Evolutionary conservation across 805 yeast genomes (phyloP).

Genomic region (Wickerhamomyces alni): DNA sequence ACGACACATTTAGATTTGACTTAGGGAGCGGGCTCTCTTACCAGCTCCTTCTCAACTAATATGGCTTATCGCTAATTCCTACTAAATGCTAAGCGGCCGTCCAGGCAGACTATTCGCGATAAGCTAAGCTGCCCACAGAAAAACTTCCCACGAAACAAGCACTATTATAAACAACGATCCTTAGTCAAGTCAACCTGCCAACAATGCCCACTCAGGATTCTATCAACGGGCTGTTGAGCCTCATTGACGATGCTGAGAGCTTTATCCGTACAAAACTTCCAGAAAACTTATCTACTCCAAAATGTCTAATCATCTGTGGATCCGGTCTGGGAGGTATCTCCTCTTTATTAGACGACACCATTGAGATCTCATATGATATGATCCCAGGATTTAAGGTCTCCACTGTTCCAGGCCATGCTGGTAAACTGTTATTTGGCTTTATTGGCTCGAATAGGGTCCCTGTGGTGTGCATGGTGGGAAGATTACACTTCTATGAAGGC

Average conservation of each 20-base stretch:
- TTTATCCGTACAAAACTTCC: constrained; percentile 8
- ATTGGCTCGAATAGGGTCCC: constrained; percentile 67
- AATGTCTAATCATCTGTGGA: constrained; percentile 82
- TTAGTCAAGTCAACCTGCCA: too few species aligned
- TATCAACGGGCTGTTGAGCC: neutral
- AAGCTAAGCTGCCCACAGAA: too few species aligned
- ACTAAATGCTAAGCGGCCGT: too few species aligned
- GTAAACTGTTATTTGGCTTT: constrained; percentile 71
- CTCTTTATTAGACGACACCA: constrained; percentile 27
- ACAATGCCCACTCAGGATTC: too few species aligned
- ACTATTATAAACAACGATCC: too few species aligned
- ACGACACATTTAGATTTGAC: too few species aligned
- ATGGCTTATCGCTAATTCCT: too few species aligned
- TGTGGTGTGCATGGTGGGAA: constrained; percentile 89
- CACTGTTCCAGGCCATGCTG: constrained; percentile 89
- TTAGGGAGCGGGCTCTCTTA: too few species aligned
- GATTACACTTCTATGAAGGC: constrained; percentile 92
- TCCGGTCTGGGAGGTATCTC: constrained; percentile 91
- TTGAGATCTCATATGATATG: constrained; percentile 52
- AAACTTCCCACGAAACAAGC: too few species aligned
- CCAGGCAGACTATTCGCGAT: too few species aligned
- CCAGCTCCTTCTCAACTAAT: too few species aligned
- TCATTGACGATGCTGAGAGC: constrained; percentile 8
- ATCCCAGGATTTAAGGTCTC: constrained; percentile 80
- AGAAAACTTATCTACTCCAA: constrained; percentile 34